These are phyloP conservation scores for Chondrus crispus DNA, from an alignment of 23 red algal species.

Conservation along the genomic window DNA sequence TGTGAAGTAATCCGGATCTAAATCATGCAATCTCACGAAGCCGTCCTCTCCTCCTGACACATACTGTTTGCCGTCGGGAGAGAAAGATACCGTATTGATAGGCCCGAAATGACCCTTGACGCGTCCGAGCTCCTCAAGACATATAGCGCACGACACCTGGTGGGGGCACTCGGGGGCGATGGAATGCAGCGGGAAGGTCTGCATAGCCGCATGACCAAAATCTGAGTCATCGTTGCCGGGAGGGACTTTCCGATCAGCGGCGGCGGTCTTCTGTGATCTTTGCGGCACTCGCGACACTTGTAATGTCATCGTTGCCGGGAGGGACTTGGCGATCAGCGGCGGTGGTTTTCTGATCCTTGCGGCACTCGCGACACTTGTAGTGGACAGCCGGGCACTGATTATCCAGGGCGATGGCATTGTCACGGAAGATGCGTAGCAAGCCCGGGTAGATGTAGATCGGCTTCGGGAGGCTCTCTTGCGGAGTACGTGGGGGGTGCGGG, in stretches of 20 bases:
- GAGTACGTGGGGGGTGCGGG: background rate
- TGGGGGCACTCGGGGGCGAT: conserved; percentile 39
- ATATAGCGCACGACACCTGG: conserved; percentile 39
- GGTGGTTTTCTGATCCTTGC: background rate
- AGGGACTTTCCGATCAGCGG: too few relatives aligned
- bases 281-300: too few relatives aligned
- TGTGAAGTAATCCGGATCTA: conserved; percentile 92
- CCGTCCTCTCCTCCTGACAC: conserved; percentile 94
- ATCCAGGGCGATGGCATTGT: conserved; percentile 52
- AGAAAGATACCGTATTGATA: conserved; percentile 93
- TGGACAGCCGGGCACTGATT: conserved; percentile 61
- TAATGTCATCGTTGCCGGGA: too few relatives aligned
- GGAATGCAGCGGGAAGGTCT: too few relatives aligned
- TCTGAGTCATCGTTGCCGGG: background rate
- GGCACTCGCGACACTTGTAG: conserved; percentile 49
- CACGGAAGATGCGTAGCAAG: conserved; percentile 49
- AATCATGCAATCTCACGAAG: conserved; percentile 91
- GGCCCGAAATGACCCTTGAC: conserved; percentile 98
- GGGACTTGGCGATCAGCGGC: too few relatives aligned
- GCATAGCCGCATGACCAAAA: background rate
- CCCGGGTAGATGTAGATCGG: conserved; percentile 71
- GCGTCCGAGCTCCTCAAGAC: conserved; percentile 57
- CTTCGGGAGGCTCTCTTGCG: too few relatives aligned
- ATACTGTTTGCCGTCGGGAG: conserved; percentile 82
- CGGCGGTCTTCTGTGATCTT: too few relatives aligned